Evolutionary conservation across 2,329 filamentous ascomycete genomes (phyloP).

Genomic region (Epichloe sp.): DNA sequence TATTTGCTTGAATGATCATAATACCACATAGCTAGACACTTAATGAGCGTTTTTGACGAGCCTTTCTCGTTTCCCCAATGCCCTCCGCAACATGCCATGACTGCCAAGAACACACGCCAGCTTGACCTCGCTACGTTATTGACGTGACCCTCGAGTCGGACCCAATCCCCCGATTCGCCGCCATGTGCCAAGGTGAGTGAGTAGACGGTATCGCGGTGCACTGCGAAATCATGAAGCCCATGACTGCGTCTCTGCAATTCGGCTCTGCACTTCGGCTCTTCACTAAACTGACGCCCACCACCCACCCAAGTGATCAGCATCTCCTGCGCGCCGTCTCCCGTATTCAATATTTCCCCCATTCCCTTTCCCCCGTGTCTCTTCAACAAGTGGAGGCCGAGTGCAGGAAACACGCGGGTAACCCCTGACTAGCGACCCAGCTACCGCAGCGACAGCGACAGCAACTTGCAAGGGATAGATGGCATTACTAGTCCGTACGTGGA

Average conservation of each 20-base stretch:
- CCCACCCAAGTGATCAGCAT: too few species aligned
- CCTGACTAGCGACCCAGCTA: not conserved
- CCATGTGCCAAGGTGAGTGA: too few species aligned
- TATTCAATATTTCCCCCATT: not conserved
- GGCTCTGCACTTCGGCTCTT: too few species aligned
- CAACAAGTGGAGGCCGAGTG: not conserved
- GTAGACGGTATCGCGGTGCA: too few species aligned
- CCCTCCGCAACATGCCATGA: too few species aligned
- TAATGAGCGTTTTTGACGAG: not conserved
- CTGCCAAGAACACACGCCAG: too few species aligned
- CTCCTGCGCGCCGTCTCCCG: too few species aligned
- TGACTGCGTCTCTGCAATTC: too few species aligned
- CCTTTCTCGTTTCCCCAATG: not conserved
- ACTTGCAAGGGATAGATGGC: not conserved
- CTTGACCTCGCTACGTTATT: too few species aligned
- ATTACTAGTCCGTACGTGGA: not conserved
- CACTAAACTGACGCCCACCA: not conserved
- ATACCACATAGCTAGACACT: slow-evolving; percentile 7
- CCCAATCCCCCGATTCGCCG: too few species aligned
- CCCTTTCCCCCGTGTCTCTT: not conserved
- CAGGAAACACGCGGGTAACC: slow-evolving; percentile 1
- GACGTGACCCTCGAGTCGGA: too few species aligned
- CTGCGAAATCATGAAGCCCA: too few species aligned
- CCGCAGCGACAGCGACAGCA: not conserved
- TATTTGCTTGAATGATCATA: slow-evolving; percentile 3